Percentiles rank a stretch among this genome's conserved stretches.
Evolutionary conservation across 495 filamentous ascomycete genomes (phyloP).

Genomic region (Penicillium pulvis): DNA sequence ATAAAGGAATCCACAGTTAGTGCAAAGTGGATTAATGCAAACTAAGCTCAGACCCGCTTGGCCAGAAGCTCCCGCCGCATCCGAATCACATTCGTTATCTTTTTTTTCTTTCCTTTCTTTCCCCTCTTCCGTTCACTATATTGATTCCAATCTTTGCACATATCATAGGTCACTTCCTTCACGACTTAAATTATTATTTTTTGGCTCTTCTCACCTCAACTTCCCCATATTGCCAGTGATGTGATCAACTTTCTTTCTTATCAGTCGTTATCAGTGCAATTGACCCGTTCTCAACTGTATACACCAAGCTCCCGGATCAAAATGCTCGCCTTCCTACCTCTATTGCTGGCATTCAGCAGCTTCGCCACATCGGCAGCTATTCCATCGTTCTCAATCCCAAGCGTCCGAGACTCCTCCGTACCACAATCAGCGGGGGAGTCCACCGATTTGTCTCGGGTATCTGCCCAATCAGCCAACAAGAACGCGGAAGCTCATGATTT

Average conservation of each 20-base stretch:
- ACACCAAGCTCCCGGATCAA: constrained; percentile 5
- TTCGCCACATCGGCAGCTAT: constrained; percentile 14
- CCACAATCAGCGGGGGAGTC: not conserved
- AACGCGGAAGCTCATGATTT: not conserved
- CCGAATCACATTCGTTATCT: constrained; percentile 1
- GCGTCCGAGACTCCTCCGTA: not conserved
- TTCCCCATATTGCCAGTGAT: not conserved
- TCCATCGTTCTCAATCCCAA: constrained; percentile 1
- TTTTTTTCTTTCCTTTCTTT: not conserved
- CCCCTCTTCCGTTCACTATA: not conserved
- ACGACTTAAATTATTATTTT: not conserved
- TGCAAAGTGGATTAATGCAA: not conserved
- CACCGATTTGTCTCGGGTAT: constrained; percentile 6
- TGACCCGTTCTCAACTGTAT: not conserved
- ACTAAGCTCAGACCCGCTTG: not conserved
- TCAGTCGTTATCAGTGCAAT: constrained; percentile 12
- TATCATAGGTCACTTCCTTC: not conserved
- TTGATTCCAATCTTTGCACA: not conserved
- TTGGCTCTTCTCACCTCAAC: not conserved
- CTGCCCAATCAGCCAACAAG: constrained; percentile 5
- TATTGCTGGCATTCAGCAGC: constrained; percentile 8
- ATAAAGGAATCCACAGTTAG: not conserved
- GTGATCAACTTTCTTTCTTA: not conserved
- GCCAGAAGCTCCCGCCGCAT: not conserved
- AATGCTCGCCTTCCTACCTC: constrained; percentile 10